Evolutionary conservation across 768 basidiomycete genomes (phyloP).

Genomic region (Cystobasidium onofrii): DNA sequence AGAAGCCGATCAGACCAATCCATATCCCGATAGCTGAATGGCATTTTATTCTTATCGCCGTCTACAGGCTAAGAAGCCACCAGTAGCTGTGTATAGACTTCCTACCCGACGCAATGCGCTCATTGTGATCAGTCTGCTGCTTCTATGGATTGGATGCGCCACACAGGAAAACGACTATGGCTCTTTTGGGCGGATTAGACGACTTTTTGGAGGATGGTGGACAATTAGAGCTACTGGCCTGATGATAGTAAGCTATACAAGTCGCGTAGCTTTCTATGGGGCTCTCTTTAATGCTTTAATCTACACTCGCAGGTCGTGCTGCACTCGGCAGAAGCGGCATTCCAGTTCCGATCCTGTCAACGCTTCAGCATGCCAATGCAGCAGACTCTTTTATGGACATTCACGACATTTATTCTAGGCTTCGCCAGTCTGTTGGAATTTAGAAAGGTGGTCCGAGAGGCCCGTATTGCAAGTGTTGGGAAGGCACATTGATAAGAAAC

Average conservation of each 20-base stretch:
- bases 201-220: slow-evolving; percentile 24
- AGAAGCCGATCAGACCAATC: background rate
- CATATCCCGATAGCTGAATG: background rate
- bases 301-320: background rate
- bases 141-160: background rate
- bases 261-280: background rate
- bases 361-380: slow-evolving; percentile 5
- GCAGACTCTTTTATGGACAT: slow-evolving; percentile 21
- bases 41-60: background rate
- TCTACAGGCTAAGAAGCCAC: slow-evolving; percentile 19
- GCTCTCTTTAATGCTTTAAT: background rate
- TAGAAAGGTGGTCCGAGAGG: slow-evolving; percentile 25
- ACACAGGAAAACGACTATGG: slow-evolving; percentile 3
- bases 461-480: slow-evolving; percentile 14
- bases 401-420: slow-evolving; percentile 16
- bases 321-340: slow-evolving; percentile 23
- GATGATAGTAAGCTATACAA: background rate
- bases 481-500: slow-evolving; percentile 13
- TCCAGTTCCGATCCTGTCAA: slow-evolving; percentile 28
- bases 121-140: slow-evolving; percentile 5
- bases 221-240: slow-evolving; percentile 13
- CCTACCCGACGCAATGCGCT: background rate
- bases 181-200: slow-evolving; percentile 18
- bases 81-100: background rate
- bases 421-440: slow-evolving; percentile 23